A percentile compares a stretch with the other conserved stretches of the same genome.
These are phyloP conservation scores for Colletotrichum agaves DNA, from an alignment of 2,329 filamentous ascomycete genomes.

Conservation along the genomic window DNA sequence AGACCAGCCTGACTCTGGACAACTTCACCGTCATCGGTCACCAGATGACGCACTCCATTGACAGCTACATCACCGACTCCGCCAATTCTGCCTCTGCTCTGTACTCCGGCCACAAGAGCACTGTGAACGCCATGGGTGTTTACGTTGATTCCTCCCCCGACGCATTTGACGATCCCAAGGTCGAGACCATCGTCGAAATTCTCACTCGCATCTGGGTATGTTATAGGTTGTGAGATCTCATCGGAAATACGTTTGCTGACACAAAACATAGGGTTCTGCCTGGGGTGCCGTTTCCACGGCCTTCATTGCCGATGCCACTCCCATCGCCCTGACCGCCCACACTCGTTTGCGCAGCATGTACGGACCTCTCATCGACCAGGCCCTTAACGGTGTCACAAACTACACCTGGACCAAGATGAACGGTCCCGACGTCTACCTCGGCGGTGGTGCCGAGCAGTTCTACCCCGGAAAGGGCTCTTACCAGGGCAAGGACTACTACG, in stretches of 20 bases:
- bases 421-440: slow-evolving; percentile 84
- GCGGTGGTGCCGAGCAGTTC: slow-evolving; percentile 86
- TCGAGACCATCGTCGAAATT: slow-evolving; percentile 85
- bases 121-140: slow-evolving; percentile 81
- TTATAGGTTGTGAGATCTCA: slow-evolving; percentile 48
- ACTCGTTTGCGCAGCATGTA: slow-evolving; percentile 77
- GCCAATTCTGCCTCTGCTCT: slow-evolving; percentile 86
- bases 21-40: slow-evolving; percentile 87
- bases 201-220: slow-evolving; percentile 76
- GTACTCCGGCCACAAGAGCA: slow-evolving; percentile 86
- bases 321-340: slow-evolving; percentile 79
- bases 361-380: slow-evolving; percentile 78
- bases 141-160: slow-evolving; percentile 81
- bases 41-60: slow-evolving; percentile 89
- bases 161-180: slow-evolving; percentile 84
- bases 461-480: slow-evolving; percentile 72
- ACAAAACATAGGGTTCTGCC: slow-evolving; percentile 55
- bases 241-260: not conserved
- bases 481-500: slow-evolving; percentile 81
- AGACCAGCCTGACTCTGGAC: slow-evolving; percentile 79
- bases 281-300: slow-evolving; percentile 82
- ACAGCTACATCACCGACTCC: slow-evolving; percentile 86
- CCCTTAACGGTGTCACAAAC: slow-evolving; percentile 79
- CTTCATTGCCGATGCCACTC: slow-evolving; percentile 83
- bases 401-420: slow-evolving; percentile 82